A percentile compares a stretch with the other conserved stretches of the same genome.
These are phyloP conservation scores for Ceratocystis variospora DNA, from an alignment of 2,329 filamentous ascomycete species.

Conservation along the genomic window DNA sequence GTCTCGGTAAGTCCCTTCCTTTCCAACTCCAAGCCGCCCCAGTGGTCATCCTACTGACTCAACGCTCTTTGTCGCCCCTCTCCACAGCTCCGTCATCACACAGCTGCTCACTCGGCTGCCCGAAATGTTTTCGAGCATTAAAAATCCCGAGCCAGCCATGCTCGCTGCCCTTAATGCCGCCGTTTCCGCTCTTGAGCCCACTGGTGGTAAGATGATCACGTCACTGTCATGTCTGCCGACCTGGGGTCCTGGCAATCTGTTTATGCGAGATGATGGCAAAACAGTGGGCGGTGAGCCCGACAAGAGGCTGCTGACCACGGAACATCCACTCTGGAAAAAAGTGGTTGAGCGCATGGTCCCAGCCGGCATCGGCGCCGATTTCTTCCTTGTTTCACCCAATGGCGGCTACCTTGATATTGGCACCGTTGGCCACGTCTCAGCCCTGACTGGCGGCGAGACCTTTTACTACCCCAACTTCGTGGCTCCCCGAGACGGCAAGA, in stretches of 20 bases:
- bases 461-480: constrained; percentile 98
- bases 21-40: neutral
- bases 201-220: constrained; percentile 85
- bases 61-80: neutral
- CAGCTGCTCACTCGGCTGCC: constrained; percentile 76
- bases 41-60: neutral
- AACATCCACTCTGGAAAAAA: constrained; percentile 80
- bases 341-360: constrained; percentile 77
- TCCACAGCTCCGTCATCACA: constrained; percentile 56
- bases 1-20: constrained; percentile 46
- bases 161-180: constrained; percentile 74
- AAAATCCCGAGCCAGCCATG: constrained; percentile 81
- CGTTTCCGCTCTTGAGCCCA: constrained; percentile 67
- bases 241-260: constrained; percentile 74
- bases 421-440: constrained; percentile 75
- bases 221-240: constrained; percentile 79
- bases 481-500: constrained; percentile 67
- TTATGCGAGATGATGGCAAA: constrained; percentile 78
- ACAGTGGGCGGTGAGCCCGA: constrained; percentile 75
- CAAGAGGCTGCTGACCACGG: constrained; percentile 80
- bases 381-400: constrained; percentile 83
- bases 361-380: constrained; percentile 74
- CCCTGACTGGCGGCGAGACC: constrained; percentile 82
- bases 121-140: constrained; percentile 71
- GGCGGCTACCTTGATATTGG: constrained; percentile 88